Evolutionary conservation across 2,329 filamentous ascomycete species (phyloP).

Genomic region (Ascocoryne sarcoides): DNA sequence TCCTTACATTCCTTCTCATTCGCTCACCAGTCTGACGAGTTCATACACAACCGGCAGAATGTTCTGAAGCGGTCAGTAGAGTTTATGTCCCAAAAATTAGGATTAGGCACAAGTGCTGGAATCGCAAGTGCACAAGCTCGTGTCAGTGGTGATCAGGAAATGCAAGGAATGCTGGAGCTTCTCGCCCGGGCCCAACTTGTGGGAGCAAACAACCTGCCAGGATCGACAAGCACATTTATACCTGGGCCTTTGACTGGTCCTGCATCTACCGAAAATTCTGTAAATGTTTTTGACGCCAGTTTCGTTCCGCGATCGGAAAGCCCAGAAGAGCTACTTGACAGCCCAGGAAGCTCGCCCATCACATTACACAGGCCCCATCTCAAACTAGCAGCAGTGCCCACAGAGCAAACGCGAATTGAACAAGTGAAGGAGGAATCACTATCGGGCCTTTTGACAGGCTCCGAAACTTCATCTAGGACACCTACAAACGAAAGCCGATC

Average conservation of each 20-base stretch:
- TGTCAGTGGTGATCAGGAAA: slow-evolving; percentile 72
- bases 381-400: slow-evolving; percentile 4
- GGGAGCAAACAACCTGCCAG: slow-evolving; percentile 53
- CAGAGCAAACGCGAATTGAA: slow-evolving; percentile 14
- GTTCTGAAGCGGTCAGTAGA: slow-evolving; percentile 89
- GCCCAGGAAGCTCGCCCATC: slow-evolving; percentile 19
- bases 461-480: slow-evolving; percentile 43
- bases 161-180: slow-evolving; percentile 85
- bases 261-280: slow-evolving; percentile 53
- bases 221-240: slow-evolving; percentile 35
- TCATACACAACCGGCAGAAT: slow-evolving; percentile 84
- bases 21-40: slow-evolving; percentile 87
- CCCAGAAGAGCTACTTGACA: slow-evolving; percentile 39
- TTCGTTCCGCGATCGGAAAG: slow-evolving; percentile 53
- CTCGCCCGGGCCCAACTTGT: slow-evolving; percentile 74
- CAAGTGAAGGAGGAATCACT: slow-evolving; percentile 14
- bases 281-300: slow-evolving; percentile 78
- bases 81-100: slow-evolving; percentile 82
- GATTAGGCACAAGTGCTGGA: slow-evolving; percentile 65
- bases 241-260: slow-evolving; percentile 73
- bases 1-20: slow-evolving; percentile 98
- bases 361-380: slow-evolving; percentile 11
- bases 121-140: slow-evolving; percentile 79
- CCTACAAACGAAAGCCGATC: slow-evolving; percentile 48
- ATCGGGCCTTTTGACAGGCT: slow-evolving; percentile 26